Percentiles rank a stretch among this genome's conserved stretches.
phyloP scores from a whole-genome alignment of 257 asterid species.

The Capsicum chinense region DNA sequence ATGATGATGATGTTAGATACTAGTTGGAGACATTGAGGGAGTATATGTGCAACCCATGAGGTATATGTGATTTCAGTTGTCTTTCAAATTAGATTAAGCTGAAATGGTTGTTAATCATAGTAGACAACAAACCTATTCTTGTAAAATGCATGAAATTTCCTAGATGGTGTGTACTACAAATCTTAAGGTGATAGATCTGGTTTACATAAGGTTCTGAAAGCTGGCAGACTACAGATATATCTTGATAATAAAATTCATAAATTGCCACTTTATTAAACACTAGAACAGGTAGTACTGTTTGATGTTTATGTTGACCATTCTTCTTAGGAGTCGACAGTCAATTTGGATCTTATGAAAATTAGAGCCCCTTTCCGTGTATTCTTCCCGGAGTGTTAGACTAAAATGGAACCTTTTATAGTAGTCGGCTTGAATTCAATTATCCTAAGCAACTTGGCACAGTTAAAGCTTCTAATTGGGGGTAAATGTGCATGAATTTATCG shows the following conservation, averaged over 20 bases:
- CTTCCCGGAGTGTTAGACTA: background rate
- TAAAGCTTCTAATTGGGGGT: background rate
- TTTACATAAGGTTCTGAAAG: background rate
- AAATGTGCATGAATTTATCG: background rate
- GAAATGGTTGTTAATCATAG: background rate
- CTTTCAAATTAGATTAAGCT: background rate
- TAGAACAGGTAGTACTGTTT: background rate
- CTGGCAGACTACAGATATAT: background rate
- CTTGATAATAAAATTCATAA: background rate
- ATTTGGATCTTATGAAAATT: background rate
- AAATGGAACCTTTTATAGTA: background rate
- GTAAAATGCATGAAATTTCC: background rate
- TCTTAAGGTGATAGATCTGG: constrained; percentile 20
- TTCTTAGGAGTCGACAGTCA: background rate
- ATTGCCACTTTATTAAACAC: background rate
- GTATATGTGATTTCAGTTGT: background rate
- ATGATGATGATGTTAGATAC: background rate
- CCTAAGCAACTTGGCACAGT: background rate
- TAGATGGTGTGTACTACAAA: background rate
- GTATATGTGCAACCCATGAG: constrained; percentile 14
- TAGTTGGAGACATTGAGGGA: background rate
- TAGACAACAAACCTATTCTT: background rate
- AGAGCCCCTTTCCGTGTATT: background rate
- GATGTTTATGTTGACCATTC: background rate
- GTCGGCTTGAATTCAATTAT: background rate